phyloP scores from a whole-genome alignment of 192 early-diverging fungal genomes.

The Cetraspora pellucida region DNA sequence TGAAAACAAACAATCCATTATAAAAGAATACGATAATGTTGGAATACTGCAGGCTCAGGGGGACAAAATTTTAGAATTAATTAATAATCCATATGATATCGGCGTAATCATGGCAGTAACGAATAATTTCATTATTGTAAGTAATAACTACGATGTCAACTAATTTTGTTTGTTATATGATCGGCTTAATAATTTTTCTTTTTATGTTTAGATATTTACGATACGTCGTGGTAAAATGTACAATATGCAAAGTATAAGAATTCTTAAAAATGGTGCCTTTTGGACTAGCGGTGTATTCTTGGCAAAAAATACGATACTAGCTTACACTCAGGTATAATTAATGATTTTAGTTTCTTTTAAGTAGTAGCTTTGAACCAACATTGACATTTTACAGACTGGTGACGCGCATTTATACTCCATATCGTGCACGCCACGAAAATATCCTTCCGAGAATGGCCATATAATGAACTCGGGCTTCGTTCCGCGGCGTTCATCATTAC shows the following conservation, averaged over 20 bases:
- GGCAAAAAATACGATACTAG: conserved; percentile 32
- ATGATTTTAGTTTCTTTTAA: background rate
- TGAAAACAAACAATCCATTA: conserved; percentile 43
- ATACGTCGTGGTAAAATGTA: conserved; percentile 1
- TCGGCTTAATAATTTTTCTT: background rate
- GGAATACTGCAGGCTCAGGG: conserved; percentile 25
- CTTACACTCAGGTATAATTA: conserved; percentile 51
- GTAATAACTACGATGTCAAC: background rate
- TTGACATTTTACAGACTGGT: conserved; percentile 36
- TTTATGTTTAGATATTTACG: conserved; percentile 26
- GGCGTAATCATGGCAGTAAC: conserved; percentile 41
- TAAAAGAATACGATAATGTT: conserved; percentile 43
- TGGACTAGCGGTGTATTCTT: conserved; percentile 50
- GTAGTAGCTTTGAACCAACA: background rate
- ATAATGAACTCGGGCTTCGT: background rate
- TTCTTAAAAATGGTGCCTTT: conserved; percentile 10
- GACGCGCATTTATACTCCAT: conserved; percentile 42
- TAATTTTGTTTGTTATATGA: background rate
- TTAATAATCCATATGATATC: conserved; percentile 35
- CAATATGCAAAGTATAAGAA: conserved; percentile 27
- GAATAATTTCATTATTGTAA: conserved; percentile 37
- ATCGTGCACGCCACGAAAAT: conserved; percentile 2
- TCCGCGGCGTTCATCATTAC: conserved; percentile 18
- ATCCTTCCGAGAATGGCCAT: conserved; percentile 13
- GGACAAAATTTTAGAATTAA: conserved; percentile 34